Base-by-base conservation (phyloP, 2,329 filamentous ascomycete species). In the Plectosphaerella cucumerina region DNA sequence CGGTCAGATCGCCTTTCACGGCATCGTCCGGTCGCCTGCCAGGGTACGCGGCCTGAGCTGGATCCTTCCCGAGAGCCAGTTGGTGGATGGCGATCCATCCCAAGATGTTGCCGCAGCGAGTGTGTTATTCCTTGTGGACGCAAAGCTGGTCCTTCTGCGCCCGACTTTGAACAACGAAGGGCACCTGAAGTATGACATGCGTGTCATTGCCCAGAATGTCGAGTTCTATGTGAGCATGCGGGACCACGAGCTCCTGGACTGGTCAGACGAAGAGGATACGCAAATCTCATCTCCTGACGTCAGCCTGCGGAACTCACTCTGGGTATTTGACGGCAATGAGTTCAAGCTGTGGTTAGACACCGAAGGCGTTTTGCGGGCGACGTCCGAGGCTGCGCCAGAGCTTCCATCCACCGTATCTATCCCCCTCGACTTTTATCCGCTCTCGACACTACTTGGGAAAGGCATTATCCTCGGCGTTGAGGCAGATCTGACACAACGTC, bases 1-100 rank as follows among this genome's bases (percentile, higher is more conserved):
- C n/a, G 94, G 95, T 10, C 94, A 97, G 66, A 99, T 99, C 62
- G 93, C 90, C 12, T 94, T 99, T 60, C 89, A 99, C 66, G 94
- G 94, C 44, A 97, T 99, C 55, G 92, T 99, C 42, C 80, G 94
- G 60, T 95, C 94, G 34, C 94, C 94, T 11, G 90, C 92, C 20
- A 82, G 94, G 63, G 94, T 99, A 5, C 85, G 94, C 58, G 90
- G 92, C 10, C 83, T 99, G 39, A 97, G 91, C 70, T 99, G 94
- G 94, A 88, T 99, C 53, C 70, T 99, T 47, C 94, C 94, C 2
- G 93, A 97, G 60, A 85, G 85, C 55, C 94, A 99, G 66, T 76
- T 97, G 55, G 77, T 86, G 34, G 89, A 96, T 58, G 94, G 94
- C 14, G 94, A 99, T 65, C 94, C 94, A 11, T 95, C 94, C 1